Conservation (phyloP, 2,329 filamentous ascomycete genomes). For the Ascochyta pisi region DNA sequence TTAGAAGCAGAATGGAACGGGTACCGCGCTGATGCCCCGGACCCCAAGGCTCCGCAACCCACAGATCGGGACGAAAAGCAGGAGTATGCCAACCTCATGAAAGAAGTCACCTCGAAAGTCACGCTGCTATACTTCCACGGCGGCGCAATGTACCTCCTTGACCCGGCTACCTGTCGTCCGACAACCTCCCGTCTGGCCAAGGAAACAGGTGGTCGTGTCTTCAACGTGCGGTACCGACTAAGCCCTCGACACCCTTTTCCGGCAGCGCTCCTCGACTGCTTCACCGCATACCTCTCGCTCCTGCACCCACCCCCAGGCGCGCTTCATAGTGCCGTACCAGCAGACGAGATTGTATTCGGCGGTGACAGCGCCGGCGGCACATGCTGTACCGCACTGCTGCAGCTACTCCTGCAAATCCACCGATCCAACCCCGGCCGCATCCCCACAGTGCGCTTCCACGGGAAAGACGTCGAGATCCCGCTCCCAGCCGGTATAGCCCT, state of each 20-base stretch:
- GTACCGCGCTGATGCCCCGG: conserved; percentile 62
- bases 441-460: conserved; percentile 66
- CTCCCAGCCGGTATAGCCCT: conserved; percentile 70
- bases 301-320: conserved; percentile 74
- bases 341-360: conserved; percentile 72
- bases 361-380: conserved; percentile 82
- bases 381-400: conserved; percentile 70
- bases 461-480: conserved; percentile 63
- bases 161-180: conserved; percentile 71
- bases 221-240: conserved; percentile 76
- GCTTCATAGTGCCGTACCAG: conserved; percentile 69
- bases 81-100: conserved; percentile 71
- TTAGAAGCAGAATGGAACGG: conserved; percentile 81
- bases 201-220: conserved; percentile 70
- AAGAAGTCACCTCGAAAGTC: conserved; percentile 66
- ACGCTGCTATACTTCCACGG: conserved; percentile 79
- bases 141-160: conserved; percentile 75
- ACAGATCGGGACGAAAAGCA: conserved; percentile 64
- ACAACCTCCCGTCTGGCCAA: conserved; percentile 68
- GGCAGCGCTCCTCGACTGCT: conserved; percentile 73
- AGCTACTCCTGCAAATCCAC: conserved; percentile 71
- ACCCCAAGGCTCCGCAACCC: conserved; percentile 58
- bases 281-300: conserved; percentile 75
- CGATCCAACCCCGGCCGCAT: conserved; percentile 50
- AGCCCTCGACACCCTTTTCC: conserved; percentile 79